Conservation (phyloP, 2,329 filamentous ascomycete species). For the Talaromyces amestolkiae region DNA sequence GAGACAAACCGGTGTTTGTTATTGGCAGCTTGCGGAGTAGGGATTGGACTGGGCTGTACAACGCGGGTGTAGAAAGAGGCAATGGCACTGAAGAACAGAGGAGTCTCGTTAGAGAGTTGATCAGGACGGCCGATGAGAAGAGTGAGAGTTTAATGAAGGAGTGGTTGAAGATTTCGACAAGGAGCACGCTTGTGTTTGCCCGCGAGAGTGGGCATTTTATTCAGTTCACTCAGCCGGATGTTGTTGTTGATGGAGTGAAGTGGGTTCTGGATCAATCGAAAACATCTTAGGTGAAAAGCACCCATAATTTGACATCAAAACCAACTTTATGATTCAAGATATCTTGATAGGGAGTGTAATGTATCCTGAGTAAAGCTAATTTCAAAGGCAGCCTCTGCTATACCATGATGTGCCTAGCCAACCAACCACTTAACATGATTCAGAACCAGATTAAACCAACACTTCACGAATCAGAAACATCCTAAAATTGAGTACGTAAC, state of each 20-base stretch:
- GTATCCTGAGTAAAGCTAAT: too few species aligned
- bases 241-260: constrained; percentile 35
- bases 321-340: too few species aligned
- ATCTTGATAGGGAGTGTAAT: too few species aligned
- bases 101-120: constrained; percentile 26
- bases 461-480: background rate
- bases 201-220: constrained; percentile 37
- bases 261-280: constrained; percentile 29
- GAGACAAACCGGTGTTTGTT: constrained; percentile 27
- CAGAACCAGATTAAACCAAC: background rate
- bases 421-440: background rate
- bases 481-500: background rate
- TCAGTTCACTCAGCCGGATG: constrained; percentile 36
- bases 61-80: constrained; percentile 31
- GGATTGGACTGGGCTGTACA: constrained; percentile 32
- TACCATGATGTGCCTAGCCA: too few species aligned
- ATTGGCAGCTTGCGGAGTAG: constrained; percentile 29
- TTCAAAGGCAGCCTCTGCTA: too few species aligned
- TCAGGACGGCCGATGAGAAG: constrained; percentile 29
- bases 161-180: constrained; percentile 30
- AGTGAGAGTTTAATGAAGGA: constrained; percentile 30
- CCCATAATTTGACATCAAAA: too few species aligned
- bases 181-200: constrained; percentile 29
- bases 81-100: constrained; percentile 37
- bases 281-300: background rate